Base-by-base conservation (phyloP, 2,329 filamentous ascomycete genomes). In the Calonectria henricotiae region DNA sequence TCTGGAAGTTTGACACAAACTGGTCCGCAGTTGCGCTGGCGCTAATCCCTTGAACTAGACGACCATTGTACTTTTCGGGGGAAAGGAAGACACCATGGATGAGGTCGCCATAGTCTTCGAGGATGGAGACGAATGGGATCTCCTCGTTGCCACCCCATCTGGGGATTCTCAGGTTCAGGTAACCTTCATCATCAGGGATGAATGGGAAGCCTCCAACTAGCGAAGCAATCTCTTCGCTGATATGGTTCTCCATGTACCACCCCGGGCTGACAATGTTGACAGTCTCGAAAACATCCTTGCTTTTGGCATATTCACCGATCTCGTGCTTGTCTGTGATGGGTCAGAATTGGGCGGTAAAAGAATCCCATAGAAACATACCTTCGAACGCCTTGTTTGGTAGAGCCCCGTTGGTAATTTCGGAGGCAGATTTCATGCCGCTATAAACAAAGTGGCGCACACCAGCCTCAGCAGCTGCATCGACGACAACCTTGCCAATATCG, bases 171-270 rank as follows among this genome's bases (percentile, higher is more conserved):
- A 85, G 79, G 1, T 83, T 83, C 3, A 84, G 67, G 27, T 76
- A 78, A 4, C 80, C 83, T 15, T 85, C 83, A 0, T 78, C 76
- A 27, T 84, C 80, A 1, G 79, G 66, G 1, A 68, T 55, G 27
- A 76, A 79, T 0, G 84, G 84, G 44, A 85, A 85, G 0, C 85
- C 85, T 5, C 85, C 84, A 30, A 85, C 76, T 0, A 81, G 23
- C 1, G 78, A 76, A 0, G 81, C 80, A 1, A 82, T 25, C 17
- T 84, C 80, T 15, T 78, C 71, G 7, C 72, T 55, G 1, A 83
- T 76, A 71, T 84, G 83, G 65, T 85, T 83, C 64, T 86, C 84
- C 60, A 84, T 74, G 69, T 83, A 86, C 83, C 82, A 86, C 2
- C 80, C 83, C 1, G 83, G 75, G 37, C 79, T 79, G 49, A 84